Evolutionary conservation across 306 rosid species (phyloP).

Genomic region (Casuarina glauca): DNA sequence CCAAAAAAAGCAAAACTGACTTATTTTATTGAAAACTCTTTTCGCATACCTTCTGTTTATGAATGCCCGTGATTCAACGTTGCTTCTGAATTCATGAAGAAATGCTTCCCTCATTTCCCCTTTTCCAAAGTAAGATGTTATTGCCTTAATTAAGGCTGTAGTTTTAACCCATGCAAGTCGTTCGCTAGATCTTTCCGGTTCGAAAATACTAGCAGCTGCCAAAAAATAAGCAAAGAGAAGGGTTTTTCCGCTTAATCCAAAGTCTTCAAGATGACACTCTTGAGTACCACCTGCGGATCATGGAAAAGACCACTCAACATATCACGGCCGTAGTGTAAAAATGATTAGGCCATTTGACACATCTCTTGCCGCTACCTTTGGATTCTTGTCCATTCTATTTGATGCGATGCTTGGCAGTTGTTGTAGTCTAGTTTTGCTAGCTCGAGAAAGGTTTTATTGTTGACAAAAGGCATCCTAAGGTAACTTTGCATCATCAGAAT

Average conservation of each 20-base stretch:
- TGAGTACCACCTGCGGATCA: slow-evolving; percentile 66
- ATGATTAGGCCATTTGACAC: no score
- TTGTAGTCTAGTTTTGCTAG: slow-evolving; percentile 90
- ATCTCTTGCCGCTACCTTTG: slow-evolving; percentile 49
- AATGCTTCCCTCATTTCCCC: slow-evolving; percentile 45
- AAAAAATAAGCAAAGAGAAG: slow-evolving; percentile 70
- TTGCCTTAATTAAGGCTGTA: slow-evolving; percentile 44
- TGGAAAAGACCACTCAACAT: neutral
- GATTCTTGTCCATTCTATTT: slow-evolving; percentile 60
- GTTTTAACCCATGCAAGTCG: slow-evolving; percentile 85
- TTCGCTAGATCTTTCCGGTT: slow-evolving; percentile 65
- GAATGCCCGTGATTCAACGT: slow-evolving; percentile 14
- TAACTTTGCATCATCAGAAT: neutral
- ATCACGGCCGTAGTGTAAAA: no score
- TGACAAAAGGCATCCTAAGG: slow-evolving; percentile 74
- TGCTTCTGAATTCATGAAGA: slow-evolving; percentile 38
- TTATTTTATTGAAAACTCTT: no score
- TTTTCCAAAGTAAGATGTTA: slow-evolving; percentile 43
- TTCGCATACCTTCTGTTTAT: slow-evolving; percentile 25
- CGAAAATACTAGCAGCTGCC: slow-evolving; percentile 71
- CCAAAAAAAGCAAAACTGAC: no score
- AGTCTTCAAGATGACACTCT: slow-evolving; percentile 55
- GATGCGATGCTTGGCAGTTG: slow-evolving; percentile 74
- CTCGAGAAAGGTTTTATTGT: slow-evolving; percentile 67
- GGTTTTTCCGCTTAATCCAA: slow-evolving; percentile 56